Base-by-base conservation (phyloP, 768 basidiomycete genomes). In the Pholiota molesta region DNA sequence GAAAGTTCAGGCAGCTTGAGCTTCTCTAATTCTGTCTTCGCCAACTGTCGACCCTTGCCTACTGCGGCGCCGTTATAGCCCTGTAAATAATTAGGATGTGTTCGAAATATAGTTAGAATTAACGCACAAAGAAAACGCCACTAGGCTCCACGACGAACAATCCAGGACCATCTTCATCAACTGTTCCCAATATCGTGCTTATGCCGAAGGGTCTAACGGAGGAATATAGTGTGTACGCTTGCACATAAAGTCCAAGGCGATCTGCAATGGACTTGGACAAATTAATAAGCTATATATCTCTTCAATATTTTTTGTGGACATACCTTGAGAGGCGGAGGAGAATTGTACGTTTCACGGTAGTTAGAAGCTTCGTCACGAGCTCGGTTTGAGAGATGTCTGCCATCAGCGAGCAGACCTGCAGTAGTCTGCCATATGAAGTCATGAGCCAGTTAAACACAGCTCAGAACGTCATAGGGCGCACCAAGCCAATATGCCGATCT, bases 21-120 rank as follows among this genome's bases (percentile, higher is more conserved):
- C 76, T 99, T 99, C 78, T 99, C 97, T 53, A 99, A 77, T 75
- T 99, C 97, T 8, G 97, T 99, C 83, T 98, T 99, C 19, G 97
- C 97, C 63, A 99, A 81, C 71, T 97, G 95, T 59, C 92, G 89
- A n/a, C 97, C 97, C 75, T 99, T 99, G 57, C 97, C 97, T 29
- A 96, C 89, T n/a, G 97, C 97, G 14, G 92, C 92, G 28, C 95
- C 97, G 61, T 95, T 84, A 76, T 98, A 98, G 31, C 97, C 97
- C 94, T 96, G 67, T 17, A 54, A 16, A 31, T 29, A 10, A 16
- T 23, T 61, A 31, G 65, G 31, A 58, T 49, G 42, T 55, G 49
- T 59, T 42, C 7, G 59, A 13, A 10, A 31, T 4, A 9, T 16
- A 55, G 11, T 45, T n/a, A 19, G 8, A 17, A 33, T 23, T 10